These are phyloP conservation scores for Saccharum spontaneum DNA, from an alignment of 176 grass and related monocot genomes.

Conservation along the genomic window DNA sequence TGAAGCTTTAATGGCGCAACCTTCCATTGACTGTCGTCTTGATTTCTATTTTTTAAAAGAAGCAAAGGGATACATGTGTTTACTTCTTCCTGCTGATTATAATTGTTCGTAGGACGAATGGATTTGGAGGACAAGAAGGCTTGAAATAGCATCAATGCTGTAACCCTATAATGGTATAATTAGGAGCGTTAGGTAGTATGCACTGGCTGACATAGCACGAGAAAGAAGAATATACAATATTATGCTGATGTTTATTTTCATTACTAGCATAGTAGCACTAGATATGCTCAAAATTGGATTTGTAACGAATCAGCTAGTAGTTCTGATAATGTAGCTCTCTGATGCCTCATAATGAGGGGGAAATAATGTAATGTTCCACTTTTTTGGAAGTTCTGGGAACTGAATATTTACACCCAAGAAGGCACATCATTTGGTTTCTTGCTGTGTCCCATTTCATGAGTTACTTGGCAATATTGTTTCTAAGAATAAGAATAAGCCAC, in stretches of 20 bases:
- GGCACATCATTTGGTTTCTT: slow-evolving; percentile 9
- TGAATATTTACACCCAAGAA: background rate
- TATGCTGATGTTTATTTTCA: background rate
- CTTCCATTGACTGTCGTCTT: slow-evolving; percentile 5
- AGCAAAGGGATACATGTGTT: background rate
- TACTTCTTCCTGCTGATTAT: slow-evolving; percentile 6
- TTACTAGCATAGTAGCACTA: background rate
- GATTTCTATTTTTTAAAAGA: background rate
- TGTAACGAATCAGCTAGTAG: background rate
- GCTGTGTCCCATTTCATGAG: slow-evolving; percentile 1
- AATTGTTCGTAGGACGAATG: background rate
- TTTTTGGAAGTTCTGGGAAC: background rate
- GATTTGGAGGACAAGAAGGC: slow-evolving; percentile 9
- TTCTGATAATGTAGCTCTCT: slow-evolving; percentile 7
- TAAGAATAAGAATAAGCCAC: background rate
- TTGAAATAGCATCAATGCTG: slow-evolving; percentile 24
- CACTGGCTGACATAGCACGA: slow-evolving; percentile 17
- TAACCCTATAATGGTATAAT: background rate
- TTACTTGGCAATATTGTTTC: background rate
- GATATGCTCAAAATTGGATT: slow-evolving; percentile 6
- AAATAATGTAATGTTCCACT: background rate
- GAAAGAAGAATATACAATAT: slow-evolving; percentile 16
- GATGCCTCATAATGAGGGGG: background rate
- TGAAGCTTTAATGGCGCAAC: background rate
- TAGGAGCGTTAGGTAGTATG: background rate